Evolutionary conservation across 371 early-diverging fungal genomes (phyloP).

Genomic region (Saksenaea vasiformis): DNA sequence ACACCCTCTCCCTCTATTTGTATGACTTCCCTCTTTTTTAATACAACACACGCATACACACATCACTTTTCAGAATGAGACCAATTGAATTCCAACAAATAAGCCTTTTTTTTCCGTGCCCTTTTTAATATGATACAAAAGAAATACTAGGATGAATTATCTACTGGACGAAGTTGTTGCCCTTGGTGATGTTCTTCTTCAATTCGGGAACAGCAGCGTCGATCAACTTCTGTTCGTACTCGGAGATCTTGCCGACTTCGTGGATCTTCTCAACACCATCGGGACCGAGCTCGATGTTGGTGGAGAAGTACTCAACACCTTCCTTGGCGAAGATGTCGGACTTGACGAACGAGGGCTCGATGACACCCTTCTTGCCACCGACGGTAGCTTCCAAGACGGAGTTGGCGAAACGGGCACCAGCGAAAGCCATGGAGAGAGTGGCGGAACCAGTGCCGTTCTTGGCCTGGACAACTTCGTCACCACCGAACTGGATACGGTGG

Average conservation of each 20-base stretch:
- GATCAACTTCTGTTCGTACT: conserved; percentile 91
- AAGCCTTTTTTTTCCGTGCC: conserved; percentile 6
- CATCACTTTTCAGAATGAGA: no score
- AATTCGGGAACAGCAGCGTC: conserved; percentile 89
- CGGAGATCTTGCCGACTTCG: conserved; percentile 83
- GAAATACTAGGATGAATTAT: conserved; percentile 8
- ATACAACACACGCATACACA: background rate
- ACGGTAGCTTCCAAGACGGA: conserved; percentile 89
- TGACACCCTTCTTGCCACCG: conserved; percentile 83
- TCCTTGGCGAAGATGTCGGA: conserved; percentile 69
- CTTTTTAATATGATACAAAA: conserved; percentile 6
- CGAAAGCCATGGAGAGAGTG: conserved; percentile 98
- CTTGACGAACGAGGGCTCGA: conserved; percentile 95
- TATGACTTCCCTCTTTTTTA: no score
- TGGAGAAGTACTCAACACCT: conserved; percentile 92
- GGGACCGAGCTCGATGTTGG: conserved; percentile 93
- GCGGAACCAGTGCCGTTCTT: conserved; percentile 98
- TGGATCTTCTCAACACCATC: conserved; percentile 93
- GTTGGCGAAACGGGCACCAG: conserved; percentile 96
- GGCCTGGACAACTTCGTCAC: conserved; percentile 99
- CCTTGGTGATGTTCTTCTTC: conserved; percentile 92
- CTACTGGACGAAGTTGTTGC: conserved; percentile 64
- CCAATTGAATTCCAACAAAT: background rate
- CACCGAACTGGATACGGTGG: conserved; percentile 98
- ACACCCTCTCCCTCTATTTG: no score